Conservation (phyloP, 169 alveolate genomes). For the Plasmodium fragile region DNA sequence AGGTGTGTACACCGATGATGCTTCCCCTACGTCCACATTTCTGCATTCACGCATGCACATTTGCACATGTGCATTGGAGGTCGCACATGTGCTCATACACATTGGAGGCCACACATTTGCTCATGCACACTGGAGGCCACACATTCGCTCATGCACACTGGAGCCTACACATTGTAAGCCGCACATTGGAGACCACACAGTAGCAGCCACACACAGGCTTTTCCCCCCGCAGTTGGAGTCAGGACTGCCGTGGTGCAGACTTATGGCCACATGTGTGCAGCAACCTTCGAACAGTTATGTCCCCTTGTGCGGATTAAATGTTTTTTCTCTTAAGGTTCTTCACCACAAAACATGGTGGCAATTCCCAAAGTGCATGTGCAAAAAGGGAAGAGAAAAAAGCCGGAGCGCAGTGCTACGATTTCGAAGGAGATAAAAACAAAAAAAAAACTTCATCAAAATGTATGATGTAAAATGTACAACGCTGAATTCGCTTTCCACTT, state of each 20-base stretch:
- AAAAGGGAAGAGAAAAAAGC: background rate
- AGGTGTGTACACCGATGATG: background rate
- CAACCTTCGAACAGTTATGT: background rate
- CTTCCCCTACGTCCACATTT: background rate
- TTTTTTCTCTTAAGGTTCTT: background rate
- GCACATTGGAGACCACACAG: background rate
- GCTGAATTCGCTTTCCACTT: background rate
- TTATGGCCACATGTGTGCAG: background rate
- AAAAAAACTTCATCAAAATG: background rate
- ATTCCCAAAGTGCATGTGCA: slow-evolving; percentile 3
- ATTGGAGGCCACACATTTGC: background rate
- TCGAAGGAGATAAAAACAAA: background rate
- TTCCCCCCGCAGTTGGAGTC: background rate
- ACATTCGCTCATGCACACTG: background rate
- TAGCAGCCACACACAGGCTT: background rate
- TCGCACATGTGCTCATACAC: background rate
- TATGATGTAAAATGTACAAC: background rate
- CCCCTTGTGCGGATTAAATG: background rate
- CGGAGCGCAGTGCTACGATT: background rate
- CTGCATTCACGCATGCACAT: background rate
- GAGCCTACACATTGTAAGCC: background rate
- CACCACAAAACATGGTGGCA: background rate
- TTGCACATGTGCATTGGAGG: background rate
- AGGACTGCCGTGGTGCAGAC: background rate
- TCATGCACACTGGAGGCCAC: background rate